These are phyloP conservation scores for Sanguinoderma infundibulare DNA, from an alignment of 1,284 basidiomycete genomes.

Conservation along the genomic window DNA sequence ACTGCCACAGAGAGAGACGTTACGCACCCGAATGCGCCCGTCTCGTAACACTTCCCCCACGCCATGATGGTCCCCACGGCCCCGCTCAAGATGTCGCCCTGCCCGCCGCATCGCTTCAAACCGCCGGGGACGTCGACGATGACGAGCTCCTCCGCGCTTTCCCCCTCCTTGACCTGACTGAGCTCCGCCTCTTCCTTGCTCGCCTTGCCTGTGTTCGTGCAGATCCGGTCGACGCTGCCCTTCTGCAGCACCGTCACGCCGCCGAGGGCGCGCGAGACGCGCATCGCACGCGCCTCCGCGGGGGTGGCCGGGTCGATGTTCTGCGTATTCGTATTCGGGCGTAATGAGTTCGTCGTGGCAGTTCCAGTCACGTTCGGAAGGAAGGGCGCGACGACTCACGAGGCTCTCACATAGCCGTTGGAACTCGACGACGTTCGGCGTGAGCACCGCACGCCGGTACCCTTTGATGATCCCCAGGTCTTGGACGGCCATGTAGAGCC, in stretches of 20 bases:
- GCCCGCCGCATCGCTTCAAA: conserved; percentile 92
- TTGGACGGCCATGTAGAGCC: conserved; percentile 78
- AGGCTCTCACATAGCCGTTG: conserved; percentile 79
- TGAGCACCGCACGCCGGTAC: conserved; percentile 83
- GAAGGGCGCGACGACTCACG: conserved; percentile 43
- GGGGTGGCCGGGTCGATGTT: conserved; percentile 56
- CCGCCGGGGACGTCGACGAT: conserved; percentile 80
- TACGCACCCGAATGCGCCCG: conserved; percentile 73
- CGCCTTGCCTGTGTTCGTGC: conserved; percentile 64
- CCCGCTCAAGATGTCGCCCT: conserved; percentile 93
- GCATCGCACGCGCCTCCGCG: conserved; percentile 53
- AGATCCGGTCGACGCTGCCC: conserved; percentile 75
- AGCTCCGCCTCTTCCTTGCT: conserved; percentile 38
- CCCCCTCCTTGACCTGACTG: conserved; percentile 42
- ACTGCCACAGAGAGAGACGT: not conserved
- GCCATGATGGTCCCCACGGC: conserved; percentile 88
- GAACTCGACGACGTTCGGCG: conserved; percentile 96
- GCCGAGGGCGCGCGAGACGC: conserved; percentile 76
- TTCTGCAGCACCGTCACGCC: conserved; percentile 95
- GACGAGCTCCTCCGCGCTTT: conserved; percentile 51
- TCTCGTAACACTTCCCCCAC: conserved; percentile 93
- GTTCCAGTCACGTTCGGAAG: not conserved
- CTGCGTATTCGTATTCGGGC: conserved; percentile 32
- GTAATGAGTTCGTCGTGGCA: not conserved
- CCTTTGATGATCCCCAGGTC: conserved; percentile 79